phyloP scores from a whole-genome alignment of 352 stramenopile species.

The Globisporangium orthogonon region DNA sequence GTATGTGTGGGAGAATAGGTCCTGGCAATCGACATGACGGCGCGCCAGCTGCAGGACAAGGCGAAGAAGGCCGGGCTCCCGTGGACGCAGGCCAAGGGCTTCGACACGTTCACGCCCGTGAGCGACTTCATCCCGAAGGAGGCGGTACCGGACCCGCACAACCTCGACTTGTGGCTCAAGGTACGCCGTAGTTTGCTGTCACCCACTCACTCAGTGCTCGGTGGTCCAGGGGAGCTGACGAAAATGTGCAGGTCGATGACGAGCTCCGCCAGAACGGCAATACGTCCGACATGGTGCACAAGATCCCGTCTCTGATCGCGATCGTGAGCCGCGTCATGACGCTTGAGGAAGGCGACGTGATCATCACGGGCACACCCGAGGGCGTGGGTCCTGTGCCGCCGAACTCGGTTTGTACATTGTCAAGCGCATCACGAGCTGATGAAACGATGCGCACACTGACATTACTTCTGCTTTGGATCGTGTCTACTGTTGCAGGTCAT shows the following conservation, averaged over 20 bases:
- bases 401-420: conserved; percentile 38
- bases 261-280: conserved; percentile 66
- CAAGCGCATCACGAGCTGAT: no score
- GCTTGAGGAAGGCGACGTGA: conserved; percentile 76
- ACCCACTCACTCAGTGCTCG: no score
- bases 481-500: conserved; percentile 28
- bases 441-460: not conserved
- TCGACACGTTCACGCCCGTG: conserved; percentile 79
- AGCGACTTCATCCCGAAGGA: conserved; percentile 77
- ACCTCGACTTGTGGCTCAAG: conserved; percentile 79
- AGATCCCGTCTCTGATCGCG: conserved; percentile 65
- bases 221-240: no score
- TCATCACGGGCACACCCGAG: conserved; percentile 82
- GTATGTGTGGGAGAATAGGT: conserved; percentile 15
- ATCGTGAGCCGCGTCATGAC: conserved; percentile 83
- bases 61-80: conserved; percentile 70
- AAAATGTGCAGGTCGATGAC: conserved; percentile 32
- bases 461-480: not conserved
- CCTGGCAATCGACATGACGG: conserved; percentile 80
- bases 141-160: conserved; percentile 44
- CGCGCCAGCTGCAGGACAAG: conserved; percentile 66
- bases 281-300: conserved; percentile 78
- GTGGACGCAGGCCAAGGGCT: conserved; percentile 72
- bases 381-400: conserved; percentile 58
- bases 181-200: conserved; percentile 1